phyloP scores from a whole-genome alignment of 2,329 filamentous ascomycete species.

The Xylaria hypoxylon region DNA sequence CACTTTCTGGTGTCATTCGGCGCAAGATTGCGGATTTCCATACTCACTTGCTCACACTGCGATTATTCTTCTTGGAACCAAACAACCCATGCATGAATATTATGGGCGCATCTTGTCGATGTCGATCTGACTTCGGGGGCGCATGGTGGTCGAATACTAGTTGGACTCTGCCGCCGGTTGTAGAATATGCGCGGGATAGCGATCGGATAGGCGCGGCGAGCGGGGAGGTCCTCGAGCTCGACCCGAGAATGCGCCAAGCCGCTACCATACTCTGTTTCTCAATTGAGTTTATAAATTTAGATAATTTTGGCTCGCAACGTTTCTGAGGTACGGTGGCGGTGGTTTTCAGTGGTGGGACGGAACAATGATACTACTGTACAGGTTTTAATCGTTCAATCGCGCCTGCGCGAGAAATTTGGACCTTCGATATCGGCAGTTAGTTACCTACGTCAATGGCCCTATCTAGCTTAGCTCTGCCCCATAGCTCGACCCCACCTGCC shows the following conservation, averaged over 20 bases:
- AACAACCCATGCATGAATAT: conserved; percentile 94
- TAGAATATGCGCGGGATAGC: conserved; percentile 33
- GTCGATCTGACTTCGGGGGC: conserved; percentile 59
- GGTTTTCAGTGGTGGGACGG: neutral
- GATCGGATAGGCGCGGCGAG: conserved; percentile 25
- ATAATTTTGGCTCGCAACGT: neutral
- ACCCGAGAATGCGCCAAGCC: conserved; percentile 26
- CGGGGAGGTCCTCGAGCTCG: conserved; percentile 15
- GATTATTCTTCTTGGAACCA: conserved; percentile 94
- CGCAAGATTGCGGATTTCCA: conserved; percentile 2
- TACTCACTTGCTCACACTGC: conserved; percentile 91
- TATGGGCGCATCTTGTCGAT: conserved; percentile 70
- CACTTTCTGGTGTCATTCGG: neutral
- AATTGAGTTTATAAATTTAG: neutral
- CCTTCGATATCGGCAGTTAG: conserved; percentile 31
- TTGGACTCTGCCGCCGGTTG: conserved; percentile 31
- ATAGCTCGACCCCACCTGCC: neutral
- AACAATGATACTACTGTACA: neutral
- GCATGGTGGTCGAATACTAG: conserved; percentile 76
- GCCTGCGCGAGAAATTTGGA: conserved; percentile 16
- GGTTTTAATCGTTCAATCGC: neutral
- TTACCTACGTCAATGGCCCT: conserved; percentile 18
- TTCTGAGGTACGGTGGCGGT: neutral
- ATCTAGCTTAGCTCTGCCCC: conserved; percentile 6
- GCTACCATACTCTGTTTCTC: conserved; percentile 24